These are phyloP conservation scores for Gastrolobium villosum DNA, from an alignment of 306 rosid genomes.

Conservation along the genomic window DNA sequence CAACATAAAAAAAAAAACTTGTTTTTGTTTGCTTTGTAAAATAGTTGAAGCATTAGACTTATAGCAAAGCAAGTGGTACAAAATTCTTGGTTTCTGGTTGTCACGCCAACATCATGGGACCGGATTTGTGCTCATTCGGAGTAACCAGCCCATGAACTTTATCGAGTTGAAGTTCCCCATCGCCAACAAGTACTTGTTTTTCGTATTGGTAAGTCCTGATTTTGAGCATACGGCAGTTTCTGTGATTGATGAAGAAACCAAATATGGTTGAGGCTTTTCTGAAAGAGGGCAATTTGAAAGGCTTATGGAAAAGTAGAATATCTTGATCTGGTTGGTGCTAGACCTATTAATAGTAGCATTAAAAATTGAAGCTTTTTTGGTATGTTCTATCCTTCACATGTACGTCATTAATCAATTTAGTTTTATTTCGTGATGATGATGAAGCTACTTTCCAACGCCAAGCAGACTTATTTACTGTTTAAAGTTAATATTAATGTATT, in stretches of 20 bases:
- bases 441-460: neutral
- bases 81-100: too few relatives aligned
- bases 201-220: constrained; percentile 40
- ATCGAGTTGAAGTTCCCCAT: too few relatives aligned
- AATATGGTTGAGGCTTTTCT: constrained; percentile 74
- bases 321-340: constrained; percentile 85
- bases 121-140: too few relatives aligned
- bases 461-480: neutral
- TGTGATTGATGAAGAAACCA: constrained; percentile 60
- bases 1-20: too few relatives aligned
- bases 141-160: too few relatives aligned
- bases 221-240: constrained; percentile 90
- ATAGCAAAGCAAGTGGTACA: too few relatives aligned
- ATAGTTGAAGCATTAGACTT: too few relatives aligned
- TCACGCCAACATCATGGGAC: too few relatives aligned
- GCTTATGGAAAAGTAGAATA: constrained; percentile 64
- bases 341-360: constrained; percentile 49
- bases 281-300: constrained; percentile 68
- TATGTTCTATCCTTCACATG: neutral
- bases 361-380: constrained; percentile 42
- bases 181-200: too few relatives aligned
- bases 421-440: too few relatives aligned
- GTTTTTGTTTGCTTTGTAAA: too few relatives aligned
- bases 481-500: neutral
- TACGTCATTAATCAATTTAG: too few relatives aligned